These are phyloP conservation scores for Cercospora sp. DNA, from an alignment of 2,329 filamentous ascomycete genomes.

Conservation along the genomic window DNA sequence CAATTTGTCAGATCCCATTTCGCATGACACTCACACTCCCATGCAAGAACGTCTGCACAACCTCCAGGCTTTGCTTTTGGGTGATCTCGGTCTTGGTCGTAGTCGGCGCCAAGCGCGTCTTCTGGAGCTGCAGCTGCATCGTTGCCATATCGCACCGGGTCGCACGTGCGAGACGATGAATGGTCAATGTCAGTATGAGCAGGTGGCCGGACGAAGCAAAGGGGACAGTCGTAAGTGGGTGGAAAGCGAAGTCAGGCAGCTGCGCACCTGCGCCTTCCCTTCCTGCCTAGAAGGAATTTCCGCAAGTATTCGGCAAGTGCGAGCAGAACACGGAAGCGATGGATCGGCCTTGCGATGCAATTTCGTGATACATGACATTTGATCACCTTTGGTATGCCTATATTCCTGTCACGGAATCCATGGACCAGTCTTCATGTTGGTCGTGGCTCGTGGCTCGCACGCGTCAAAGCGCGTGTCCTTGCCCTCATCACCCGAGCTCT, in stretches of 20 bases:
- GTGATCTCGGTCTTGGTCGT: slow-evolving; percentile 36
- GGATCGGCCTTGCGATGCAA: background rate
- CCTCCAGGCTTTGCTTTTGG: slow-evolving; percentile 49
- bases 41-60: slow-evolving; percentile 52
- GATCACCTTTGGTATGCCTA: background rate
- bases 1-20: background rate
- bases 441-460: background rate
- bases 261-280: background rate
- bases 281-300: background rate
- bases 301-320: background rate
- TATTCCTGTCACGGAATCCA: background rate
- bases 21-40: slow-evolving; percentile 43
- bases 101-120: slow-evolving; percentile 20
- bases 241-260: background rate
- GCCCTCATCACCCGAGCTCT: background rate
- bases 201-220: background rate
- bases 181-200: background rate
- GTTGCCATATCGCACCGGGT: slow-evolving; percentile 25
- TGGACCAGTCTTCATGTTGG: background rate
- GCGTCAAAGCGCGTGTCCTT: background rate
- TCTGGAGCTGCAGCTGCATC: slow-evolving; percentile 29
- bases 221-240: background rate
- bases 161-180: background rate
- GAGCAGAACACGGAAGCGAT: background rate
- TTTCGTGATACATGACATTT: background rate